Base-by-base conservation (phyloP, 176 grass and related monocot species). In the Phragmites australis region DNA sequence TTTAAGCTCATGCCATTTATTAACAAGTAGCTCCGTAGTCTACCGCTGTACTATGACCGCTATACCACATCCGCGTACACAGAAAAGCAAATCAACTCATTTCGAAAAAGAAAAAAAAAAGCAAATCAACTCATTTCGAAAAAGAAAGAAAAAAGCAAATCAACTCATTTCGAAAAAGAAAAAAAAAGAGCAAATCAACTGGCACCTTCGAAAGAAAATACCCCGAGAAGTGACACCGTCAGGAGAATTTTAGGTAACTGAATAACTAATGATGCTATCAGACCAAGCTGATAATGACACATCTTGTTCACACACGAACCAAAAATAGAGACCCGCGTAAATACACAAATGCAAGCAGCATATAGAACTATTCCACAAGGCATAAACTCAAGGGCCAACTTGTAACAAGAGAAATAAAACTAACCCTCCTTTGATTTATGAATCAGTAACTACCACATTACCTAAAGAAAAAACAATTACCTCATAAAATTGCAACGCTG, bases 381-480 rank as follows among this genome's bases (percentile, higher is more conserved):
- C 12, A 49, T 9, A 32, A 63, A 73, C 49, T 58, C 17, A 50
- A 22, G 2, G 2, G 66, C 18, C 2, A 2, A 46, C 21, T 27
- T 55, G 26, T 63, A 74, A 53, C 7, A 66, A 59, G 46, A 37
- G n/a, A 69, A 12, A 42, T 18, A 43, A 37, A 78, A 58, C 30
- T 42, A 67, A 34, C 6, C 6, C 42, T 23, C 2, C 43, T 56
- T 60, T 37, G 8, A 84, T 67, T 74, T 68, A 62, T 53, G 68
- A 84, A 79, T 42, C 59, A 59, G 22, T 49, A 74, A 60, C 50
- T 68, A 43, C 42, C 22, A 79, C 17, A 56, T 32, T 42, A 15
- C 70, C 15, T 39, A 62, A 80, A 5, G 25, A 62, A 4, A 29
- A 11, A 68, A 54, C 46, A 81, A 67, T n/a, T 32, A 46, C 34